These are phyloP conservation scores for Alternaria solani DNA, from an alignment of 2,329 filamentous ascomycete genomes.

Conservation along the genomic window DNA sequence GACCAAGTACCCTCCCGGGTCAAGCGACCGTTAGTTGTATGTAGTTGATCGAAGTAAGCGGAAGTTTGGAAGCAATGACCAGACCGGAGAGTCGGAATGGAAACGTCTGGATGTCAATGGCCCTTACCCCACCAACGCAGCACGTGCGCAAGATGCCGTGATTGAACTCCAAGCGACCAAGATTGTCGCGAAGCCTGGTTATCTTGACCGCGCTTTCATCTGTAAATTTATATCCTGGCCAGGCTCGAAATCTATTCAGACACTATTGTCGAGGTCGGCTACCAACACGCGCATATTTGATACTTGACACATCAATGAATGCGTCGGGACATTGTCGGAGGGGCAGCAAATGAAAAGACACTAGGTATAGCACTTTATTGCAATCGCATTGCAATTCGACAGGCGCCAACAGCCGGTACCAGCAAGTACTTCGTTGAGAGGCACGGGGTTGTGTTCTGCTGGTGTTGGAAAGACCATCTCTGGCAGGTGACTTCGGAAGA, in stretches of 20 bases:
- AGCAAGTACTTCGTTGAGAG: conserved; percentile 4
- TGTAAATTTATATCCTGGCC: background rate
- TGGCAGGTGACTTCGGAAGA: background rate
- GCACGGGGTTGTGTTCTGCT: background rate
- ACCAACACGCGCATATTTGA: background rate
- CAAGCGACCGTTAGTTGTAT: conserved; percentile 35
- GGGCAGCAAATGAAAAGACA: conserved; percentile 18
- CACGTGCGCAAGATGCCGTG: background rate
- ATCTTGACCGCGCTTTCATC: conserved; percentile 4
- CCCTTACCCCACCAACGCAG: conserved; percentile 1
- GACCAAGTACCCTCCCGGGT: conserved; percentile 19
- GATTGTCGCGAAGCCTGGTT: background rate
- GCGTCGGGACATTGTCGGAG: conserved; percentile 19
- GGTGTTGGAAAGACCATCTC: background rate
- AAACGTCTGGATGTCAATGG: conserved; percentile 9
- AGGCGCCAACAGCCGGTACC: conserved; percentile 2
- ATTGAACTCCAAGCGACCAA: background rate
- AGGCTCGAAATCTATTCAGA: background rate
- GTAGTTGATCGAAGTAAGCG: conserved; percentile 12
- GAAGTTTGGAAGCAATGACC: background rate
- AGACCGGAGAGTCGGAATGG: conserved; percentile 11
- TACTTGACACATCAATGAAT: conserved; percentile 24
- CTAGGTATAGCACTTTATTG: conserved; percentile 22
- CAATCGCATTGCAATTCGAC: conserved; percentile 17
- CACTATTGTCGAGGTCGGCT: background rate